A percentile compares a stretch with the other conserved stretches of the same genome.
Evolutionary conservation across 169 alveolate genomes (phyloP).

Genomic region (Plasmodium coatneyi): DNA sequence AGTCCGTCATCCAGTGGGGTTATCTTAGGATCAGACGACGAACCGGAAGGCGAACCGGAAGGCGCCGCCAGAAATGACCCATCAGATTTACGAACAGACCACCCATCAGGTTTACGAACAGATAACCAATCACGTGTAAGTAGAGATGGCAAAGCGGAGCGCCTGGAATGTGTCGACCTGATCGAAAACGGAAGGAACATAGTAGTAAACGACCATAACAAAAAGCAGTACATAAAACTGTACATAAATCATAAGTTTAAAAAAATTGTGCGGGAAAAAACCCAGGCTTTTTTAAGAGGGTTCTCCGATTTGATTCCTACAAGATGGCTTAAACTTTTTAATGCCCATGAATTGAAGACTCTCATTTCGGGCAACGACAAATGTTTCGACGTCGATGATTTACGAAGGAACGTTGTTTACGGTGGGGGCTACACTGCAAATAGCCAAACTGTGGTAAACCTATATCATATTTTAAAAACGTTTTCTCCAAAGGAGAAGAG

Average conservation of each 20-base stretch:
- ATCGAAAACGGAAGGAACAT: conserved; percentile 84
- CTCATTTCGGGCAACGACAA: conserved; percentile 94
- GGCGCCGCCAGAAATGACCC: neutral
- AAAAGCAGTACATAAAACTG: conserved; percentile 89
- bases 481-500: conserved; percentile 89
- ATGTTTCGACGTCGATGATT: conserved; percentile 92
- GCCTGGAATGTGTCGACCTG: conserved; percentile 74
- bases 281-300: conserved; percentile 92
- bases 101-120: neutral
- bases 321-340: conserved; percentile 92
- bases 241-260: conserved; percentile 92
- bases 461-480: conserved; percentile 93
- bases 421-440: conserved; percentile 92
- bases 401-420: conserved; percentile 89
- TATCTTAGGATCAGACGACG: neutral
- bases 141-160: neutral
- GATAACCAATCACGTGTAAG: neutral
- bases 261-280: conserved; percentile 87
- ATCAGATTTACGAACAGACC: neutral
- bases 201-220: conserved; percentile 86
- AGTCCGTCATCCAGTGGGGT: neutral
- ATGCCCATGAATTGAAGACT: conserved; percentile 93
- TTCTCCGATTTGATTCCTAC: conserved; percentile 91
- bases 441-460: conserved; percentile 89
- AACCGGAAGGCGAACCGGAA: neutral